Base-by-base conservation (phyloP, 257 asterid genomes). In the Solanum stenotomum region DNA sequence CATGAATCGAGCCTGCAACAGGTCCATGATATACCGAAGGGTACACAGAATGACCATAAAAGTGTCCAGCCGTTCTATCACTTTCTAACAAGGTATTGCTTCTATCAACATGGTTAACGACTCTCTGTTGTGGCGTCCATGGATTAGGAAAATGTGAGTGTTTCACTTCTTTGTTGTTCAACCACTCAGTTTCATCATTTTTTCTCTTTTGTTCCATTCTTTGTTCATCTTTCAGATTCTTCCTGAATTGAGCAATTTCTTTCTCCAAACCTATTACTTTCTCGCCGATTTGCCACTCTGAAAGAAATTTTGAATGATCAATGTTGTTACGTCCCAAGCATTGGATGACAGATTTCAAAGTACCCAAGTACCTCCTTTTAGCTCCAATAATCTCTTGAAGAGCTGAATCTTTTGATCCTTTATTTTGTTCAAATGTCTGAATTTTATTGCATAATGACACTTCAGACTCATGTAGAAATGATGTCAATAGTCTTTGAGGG, bases 251-350 rank as follows among this genome's bases (percentile, higher is more conserved):
- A 38, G 93, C 34, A 59, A 92, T 89, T 3, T 93, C 96, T 85
- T 87, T 92, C 89, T 95, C 94, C 90, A 95, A 87, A 89, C 86
- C 87, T 75, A 84, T 27, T 27, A 95, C 94, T 85, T 88, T 92
- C 70, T 91, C 93, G 25, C 76, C 87, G 75, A 95, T 88, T 91
- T 96, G 94, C 97, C 98, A 95, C 52, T 94, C 98, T 1, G 98
- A 90, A 83, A 96, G 92, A 82, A 94, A 88, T 88, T 92, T 88
- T 16, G 93, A 75, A 13, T 92, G 90, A 88, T 96, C 96, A 84
- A 95, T 88, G 5, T 91, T 90, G 89, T 96, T 96, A 89, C 93
- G 87, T 87, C 90, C 94, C 90, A 95, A 87, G 89, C 98, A 94
- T 89, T 89, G 87, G 84, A 89, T 79, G 56, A 95, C 87, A n/a